phyloP scores from a whole-genome alignment of 352 stramenopile genomes.

The Blastocystis sp. region DNA sequence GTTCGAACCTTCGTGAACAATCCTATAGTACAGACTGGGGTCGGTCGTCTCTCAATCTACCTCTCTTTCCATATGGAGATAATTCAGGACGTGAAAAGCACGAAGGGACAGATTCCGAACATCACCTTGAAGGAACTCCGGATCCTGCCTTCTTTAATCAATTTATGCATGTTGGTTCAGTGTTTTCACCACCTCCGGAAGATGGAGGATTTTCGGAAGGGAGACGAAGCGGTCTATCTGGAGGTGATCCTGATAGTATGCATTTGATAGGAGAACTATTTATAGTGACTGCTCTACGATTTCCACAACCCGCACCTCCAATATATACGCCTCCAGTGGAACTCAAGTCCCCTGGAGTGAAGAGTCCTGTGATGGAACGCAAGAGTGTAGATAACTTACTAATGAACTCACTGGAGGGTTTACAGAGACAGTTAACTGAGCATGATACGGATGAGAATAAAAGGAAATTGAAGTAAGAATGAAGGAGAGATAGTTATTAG shows the following conservation, averaged over 20 bases:
- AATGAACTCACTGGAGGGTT: neutral
- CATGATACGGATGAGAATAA: neutral
- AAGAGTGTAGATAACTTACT: no score
- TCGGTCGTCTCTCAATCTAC: neutral
- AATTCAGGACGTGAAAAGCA: neutral
- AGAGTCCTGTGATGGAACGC: no score
- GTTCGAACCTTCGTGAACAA: neutral
- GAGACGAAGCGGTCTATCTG: neutral
- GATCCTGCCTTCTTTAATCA: slow-evolving; percentile 44
- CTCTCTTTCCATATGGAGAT: neutral
- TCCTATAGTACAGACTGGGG: slow-evolving; percentile 38
- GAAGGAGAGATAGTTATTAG: neutral
- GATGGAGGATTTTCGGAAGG: neutral
- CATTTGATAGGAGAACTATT: neutral
- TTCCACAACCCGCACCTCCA: neutral
- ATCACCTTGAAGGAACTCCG: neutral
- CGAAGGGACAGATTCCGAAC: neutral
- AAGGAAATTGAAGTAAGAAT: neutral
- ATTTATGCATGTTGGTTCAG: neutral
- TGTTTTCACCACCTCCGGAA: neutral
- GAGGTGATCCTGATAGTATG: neutral
- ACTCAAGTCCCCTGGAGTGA: no score
- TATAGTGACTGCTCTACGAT: neutral
- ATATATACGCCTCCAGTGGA: no score
- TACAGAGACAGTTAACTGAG: neutral